Conservation (phyloP, 495 filamentous ascomycete genomes). For the Penicillium longicatenatum region DNA sequence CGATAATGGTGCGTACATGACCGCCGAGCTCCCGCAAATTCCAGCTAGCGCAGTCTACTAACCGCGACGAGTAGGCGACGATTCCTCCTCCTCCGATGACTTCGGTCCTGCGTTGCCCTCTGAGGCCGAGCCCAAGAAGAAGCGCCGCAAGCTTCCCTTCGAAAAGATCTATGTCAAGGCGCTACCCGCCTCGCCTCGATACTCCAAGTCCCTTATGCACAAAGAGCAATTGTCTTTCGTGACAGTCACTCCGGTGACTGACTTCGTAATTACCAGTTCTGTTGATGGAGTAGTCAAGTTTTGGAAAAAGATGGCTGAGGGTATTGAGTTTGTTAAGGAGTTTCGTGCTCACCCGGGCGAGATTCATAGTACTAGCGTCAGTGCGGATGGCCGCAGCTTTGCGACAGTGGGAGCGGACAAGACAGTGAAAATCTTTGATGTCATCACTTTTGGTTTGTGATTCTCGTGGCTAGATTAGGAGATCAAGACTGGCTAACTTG, state of each 20-base stretch:
- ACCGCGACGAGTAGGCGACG: conserved; percentile 35
- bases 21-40: conserved; percentile 7
- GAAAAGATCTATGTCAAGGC: conserved; percentile 94
- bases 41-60: conserved; percentile 18
- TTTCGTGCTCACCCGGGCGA: conserved; percentile 88
- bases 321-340: conserved; percentile 97
- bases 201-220: conserved; percentile 98
- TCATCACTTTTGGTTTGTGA: conserved; percentile 77
- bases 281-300: conserved; percentile 95
- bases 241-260: conserved; percentile 83
- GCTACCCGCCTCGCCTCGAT: conserved; percentile 77
- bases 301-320: conserved; percentile 93
- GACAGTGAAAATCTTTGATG: conserved; percentile 94
- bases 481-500: conserved; percentile 11
- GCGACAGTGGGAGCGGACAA: conserved; percentile 85
- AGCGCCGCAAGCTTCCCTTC: conserved; percentile 85
- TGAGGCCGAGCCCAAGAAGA: conserved; percentile 78
- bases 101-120: conserved; percentile 87
- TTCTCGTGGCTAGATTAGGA: not conserved
- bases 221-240: conserved; percentile 88
- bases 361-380: conserved; percentile 78
- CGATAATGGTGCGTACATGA: conserved; percentile 32
- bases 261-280: conserved; percentile 93
- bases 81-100: conserved; percentile 87
- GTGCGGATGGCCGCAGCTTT: conserved; percentile 90